Conservation (phyloP, 305 asterid genomes). For the Caryopteris hybrid region DNA sequence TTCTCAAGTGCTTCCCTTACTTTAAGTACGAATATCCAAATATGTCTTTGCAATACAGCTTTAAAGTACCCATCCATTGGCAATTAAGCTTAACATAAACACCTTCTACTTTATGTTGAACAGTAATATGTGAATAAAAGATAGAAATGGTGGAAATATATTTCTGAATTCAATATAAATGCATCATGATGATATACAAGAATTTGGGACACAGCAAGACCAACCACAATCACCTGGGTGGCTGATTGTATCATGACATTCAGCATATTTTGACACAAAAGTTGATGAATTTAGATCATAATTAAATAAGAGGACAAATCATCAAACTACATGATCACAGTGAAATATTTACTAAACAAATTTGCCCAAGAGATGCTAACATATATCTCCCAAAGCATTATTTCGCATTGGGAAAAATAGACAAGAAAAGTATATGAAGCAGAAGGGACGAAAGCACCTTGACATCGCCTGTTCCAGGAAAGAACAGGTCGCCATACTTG, state of each 20-base stretch:
- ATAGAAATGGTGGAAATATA: background rate
- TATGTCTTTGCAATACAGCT: background rate
- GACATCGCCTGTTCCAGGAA: slow-evolving; percentile 97
- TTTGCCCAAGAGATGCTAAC: slow-evolving; percentile 12
- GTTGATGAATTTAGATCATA: background rate
- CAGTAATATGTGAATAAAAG: background rate
- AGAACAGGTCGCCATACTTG: slow-evolving; percentile 92
- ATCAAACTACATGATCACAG: slow-evolving; percentile 2
- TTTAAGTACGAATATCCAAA: background rate
- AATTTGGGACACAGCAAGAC: background rate
- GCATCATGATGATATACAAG: background rate
- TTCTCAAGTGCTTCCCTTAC: background rate
- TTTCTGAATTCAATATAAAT: background rate
- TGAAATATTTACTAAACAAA: slow-evolving; percentile 10
- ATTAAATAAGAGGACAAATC: background rate
- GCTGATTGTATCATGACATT: background rate
- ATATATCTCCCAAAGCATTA: background rate
- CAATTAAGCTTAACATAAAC: background rate
- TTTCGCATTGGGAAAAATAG: slow-evolving; percentile 6
- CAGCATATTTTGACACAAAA: background rate
- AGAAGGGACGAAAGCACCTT: slow-evolving; percentile 60
- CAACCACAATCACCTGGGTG: background rate
- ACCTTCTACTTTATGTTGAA: background rate
- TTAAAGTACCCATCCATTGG: background rate
- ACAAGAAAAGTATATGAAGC: slow-evolving; percentile 12